phyloP scores from a whole-genome alignment of 2,329 filamentous ascomycete species.

The Fusarium sarcochroum region DNA sequence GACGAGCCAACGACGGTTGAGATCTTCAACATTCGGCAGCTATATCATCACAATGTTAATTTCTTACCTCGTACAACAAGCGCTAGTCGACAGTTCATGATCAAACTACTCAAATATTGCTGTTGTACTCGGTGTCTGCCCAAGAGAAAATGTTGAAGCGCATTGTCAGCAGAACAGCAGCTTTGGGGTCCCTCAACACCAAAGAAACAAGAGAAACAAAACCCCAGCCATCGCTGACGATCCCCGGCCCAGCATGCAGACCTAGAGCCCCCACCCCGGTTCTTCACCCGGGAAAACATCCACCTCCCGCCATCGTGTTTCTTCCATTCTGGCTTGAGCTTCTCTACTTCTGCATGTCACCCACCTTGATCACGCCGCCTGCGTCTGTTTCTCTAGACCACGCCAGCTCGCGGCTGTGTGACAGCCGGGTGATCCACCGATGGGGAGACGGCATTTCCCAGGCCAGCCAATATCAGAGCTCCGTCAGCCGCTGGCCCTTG shows the following conservation, averaged over 20 bases:
- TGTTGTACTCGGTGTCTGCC: background rate
- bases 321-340: conserved; percentile 22
- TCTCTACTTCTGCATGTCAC: conserved; percentile 47
- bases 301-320: conserved; percentile 38
- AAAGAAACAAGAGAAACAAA: conserved; percentile 30
- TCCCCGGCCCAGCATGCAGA: conserved; percentile 19
- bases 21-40: conserved; percentile 25
- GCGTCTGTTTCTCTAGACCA: conserved; percentile 42
- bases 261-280: conserved; percentile 17
- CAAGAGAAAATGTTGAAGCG: conserved; percentile 2
- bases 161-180: background rate
- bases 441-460: conserved; percentile 44
- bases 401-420: conserved; percentile 48
- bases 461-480: conserved; percentile 68
- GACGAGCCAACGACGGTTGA: conserved; percentile 42
- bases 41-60: conserved; percentile 40
- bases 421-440: conserved; percentile 45
- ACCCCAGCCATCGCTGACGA: conserved; percentile 26
- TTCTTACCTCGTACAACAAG: conserved; percentile 23
- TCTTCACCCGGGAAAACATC: conserved; percentile 18
- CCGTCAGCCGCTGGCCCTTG: conserved; percentile 61
- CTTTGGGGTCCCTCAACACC: background rate
- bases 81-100: conserved; percentile 12
- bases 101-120: background rate
- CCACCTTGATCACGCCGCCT: conserved; percentile 39